Evolutionary conservation across 139 green algal species (phyloP).

Genomic region (Raphidocelis subcapitata): DNA sequence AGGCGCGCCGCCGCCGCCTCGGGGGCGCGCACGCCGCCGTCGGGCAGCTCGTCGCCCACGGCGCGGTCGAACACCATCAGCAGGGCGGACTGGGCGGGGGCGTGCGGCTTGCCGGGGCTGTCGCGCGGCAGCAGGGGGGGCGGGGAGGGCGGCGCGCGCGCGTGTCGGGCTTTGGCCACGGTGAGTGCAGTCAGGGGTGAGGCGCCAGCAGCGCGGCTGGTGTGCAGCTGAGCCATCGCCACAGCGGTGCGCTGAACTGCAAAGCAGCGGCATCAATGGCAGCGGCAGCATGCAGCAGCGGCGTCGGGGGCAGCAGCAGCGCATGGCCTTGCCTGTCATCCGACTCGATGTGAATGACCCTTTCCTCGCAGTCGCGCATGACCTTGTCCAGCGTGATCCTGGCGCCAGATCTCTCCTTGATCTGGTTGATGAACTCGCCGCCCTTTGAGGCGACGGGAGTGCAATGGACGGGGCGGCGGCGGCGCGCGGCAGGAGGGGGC

Average conservation of each 20-base stretch:
- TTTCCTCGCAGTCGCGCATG: slow-evolving; percentile 4
- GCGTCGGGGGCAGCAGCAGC: background rate
- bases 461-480: background rate
- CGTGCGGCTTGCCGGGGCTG: slow-evolving; percentile 4
- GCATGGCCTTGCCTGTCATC: slow-evolving; percentile 19
- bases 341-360: slow-evolving; percentile 22
- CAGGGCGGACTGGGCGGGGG: slow-evolving; percentile 4
- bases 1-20: slow-evolving; percentile 10
- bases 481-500: background rate
- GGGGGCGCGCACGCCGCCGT: slow-evolving; percentile 4
- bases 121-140: background rate
- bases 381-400: slow-evolving; percentile 22
- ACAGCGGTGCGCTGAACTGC: background rate
- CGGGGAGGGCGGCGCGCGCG: background rate
- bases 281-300: background rate
- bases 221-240: background rate
- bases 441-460: background rate
- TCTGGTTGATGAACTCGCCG: slow-evolving; percentile 26
- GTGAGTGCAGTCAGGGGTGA: background rate
- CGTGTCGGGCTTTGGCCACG: background rate
- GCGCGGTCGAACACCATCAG: slow-evolving; percentile 17
- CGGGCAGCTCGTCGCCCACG: slow-evolving; percentile 10
- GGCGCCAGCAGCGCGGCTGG: background rate
- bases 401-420: slow-evolving; percentile 6
- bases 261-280: background rate